Evolutionary conservation across 176 grass and related monocot species (phyloP).

Genomic region (Bothriochloa decipiens): DNA sequence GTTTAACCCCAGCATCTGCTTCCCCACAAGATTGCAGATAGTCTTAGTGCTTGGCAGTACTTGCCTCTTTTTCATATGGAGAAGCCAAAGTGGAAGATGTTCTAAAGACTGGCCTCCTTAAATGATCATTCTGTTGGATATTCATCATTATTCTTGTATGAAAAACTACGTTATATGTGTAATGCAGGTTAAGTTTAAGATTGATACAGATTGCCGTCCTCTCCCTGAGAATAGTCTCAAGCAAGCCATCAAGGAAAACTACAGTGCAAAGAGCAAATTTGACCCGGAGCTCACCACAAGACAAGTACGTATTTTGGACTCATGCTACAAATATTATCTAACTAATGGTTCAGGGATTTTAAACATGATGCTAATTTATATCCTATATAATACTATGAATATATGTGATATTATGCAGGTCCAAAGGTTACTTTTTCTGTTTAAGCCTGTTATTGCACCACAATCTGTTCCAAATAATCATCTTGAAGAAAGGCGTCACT

Average conservation of each 20-base stretch:
- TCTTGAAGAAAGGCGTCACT: conserved; percentile 30
- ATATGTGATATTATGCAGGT: conserved; percentile 51
- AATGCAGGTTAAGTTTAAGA: conserved; percentile 70
- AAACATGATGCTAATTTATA: conserved; percentile 8
- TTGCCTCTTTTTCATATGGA: neutral
- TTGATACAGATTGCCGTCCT: conserved; percentile 68
- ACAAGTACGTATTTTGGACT: conserved; percentile 53
- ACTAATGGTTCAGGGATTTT: neutral
- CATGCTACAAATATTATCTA: conserved; percentile 24
- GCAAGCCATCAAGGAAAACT: conserved; percentile 77
- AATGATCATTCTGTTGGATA: conserved; percentile 14
- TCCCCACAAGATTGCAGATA: neutral
- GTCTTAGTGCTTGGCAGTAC: neutral
- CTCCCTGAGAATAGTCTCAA: conserved; percentile 66
- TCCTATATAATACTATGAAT: conserved; percentile 23
- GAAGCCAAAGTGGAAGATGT: neutral
- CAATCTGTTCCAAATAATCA: conserved; percentile 28
- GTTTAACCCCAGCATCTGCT: neutral
- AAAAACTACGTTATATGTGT: conserved; percentile 7
- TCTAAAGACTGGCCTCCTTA: neutral
- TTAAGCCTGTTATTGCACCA: conserved; percentile 41
- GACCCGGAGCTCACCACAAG: conserved; percentile 58
- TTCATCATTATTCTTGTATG: conserved; percentile 12
- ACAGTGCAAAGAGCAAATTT: conserved; percentile 61
- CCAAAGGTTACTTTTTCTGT: conserved; percentile 52